Evolutionary conservation across 805 yeast genomes (phyloP), one percentile per base, ranked within the genome.

Genomic region (Candida gorgasii): DNA sequence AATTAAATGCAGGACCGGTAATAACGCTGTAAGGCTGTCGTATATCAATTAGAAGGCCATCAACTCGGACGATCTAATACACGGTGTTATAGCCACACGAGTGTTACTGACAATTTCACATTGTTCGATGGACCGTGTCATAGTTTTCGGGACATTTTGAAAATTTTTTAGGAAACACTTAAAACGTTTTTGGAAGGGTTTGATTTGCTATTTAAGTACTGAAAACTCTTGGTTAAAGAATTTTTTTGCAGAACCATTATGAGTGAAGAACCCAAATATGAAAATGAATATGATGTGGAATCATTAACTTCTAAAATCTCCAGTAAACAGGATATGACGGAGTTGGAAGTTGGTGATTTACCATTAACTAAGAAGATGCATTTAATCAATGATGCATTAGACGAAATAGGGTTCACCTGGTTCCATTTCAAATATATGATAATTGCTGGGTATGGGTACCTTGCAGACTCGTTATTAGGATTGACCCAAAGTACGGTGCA

Each of bases 361-460:
- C 43, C 43, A 9, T 35, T 43, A 17, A 43, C 46, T 17, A 51
- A 49, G 23, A 64, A 63, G 36, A 58, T 64, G 59, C 48, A 45
- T 36, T 45, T 62, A 8, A 52, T 65, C 39, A 59, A 62, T 39
- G 49, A 57, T 41, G 61, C 69, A 15, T 57, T 65, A 16, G 67
- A 62, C 41, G 66, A 63, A 43, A 63, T 65, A 14, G 69, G 69
- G 4, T 76, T 80, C 60, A 79, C 85, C 1, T 70, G 75, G 68
- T 75, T 72, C 49, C 83, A 78, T 46, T 61, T 67, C 42, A 68
- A 73, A 52, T 56, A 75, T 9, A 77, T 78, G 53, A 65, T 68
- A 46, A 54, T 78, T 15, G 78, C 78, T 20, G 84, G 83, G 7
- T 71, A 74, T 61, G 84, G 84, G 20, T 79, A 78, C 46, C 71